Evolutionary conservation across 164 flowering plant genomes (phyloP), one percentile per base, ranked within the genome.

Genomic region (Magnolia sinica): DNA sequence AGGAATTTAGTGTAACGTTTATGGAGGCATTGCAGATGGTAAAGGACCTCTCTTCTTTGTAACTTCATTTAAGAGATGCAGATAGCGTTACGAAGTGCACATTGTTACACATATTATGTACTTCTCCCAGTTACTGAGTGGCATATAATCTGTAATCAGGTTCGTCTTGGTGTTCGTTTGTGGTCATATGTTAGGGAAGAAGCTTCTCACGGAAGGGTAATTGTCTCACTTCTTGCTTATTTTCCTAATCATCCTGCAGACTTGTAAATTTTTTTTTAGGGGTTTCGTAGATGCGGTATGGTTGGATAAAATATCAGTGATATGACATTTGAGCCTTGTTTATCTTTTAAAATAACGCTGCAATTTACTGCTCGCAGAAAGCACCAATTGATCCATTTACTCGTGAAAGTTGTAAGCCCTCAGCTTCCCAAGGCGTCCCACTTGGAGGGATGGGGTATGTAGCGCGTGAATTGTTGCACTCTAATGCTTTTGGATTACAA

Each of bases 361-460:
- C 23, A 51, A 55, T 72, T 74, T 68, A 49, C 24, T 78, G 45
- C 72, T 45, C 84, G 78, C 86, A 96, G 99, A 94, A 87, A 94
- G 99, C 99, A 72, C 98, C 98, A 10, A 96, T 96, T 73, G 98
- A 96, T 86, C 99, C 99, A 70, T 96, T 96, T 81, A 93, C 91
- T 45, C 84, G 90, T 59, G 94, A 89, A 85, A 89, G 89, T 73
- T 90, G 97, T 87, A 96, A 88, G 77, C 99, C 99, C 31, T 96
- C 99, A 1, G 99, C 99, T 79, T 89, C 99, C 31, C 98, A 88
- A 85, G 98, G 99, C 52, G 98, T 94, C 61, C 98, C 99, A 14
- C 91, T 96, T 50, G 99, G 99, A 71, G 99, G 98, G 37, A 96
- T 96, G 99, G 99, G 99, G 98, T 96, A 90, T 77, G 89, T 74